phyloP scores from a whole-genome alignment of 768 basidiomycete species.

The Boletus rubropictus region DNA sequence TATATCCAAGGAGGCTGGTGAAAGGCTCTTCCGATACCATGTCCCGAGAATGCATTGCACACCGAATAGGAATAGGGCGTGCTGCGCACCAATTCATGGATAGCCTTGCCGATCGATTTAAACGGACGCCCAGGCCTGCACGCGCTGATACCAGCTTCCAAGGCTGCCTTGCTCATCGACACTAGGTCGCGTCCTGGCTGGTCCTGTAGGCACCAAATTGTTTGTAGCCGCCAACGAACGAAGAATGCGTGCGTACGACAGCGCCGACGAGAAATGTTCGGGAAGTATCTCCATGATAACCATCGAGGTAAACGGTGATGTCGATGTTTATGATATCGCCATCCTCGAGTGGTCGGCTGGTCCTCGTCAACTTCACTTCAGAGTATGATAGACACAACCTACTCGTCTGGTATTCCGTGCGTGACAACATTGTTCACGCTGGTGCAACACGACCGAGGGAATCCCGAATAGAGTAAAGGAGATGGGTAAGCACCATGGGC shows the following conservation, averaged over 20 bases:
- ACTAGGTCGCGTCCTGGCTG: constrained; percentile 62
- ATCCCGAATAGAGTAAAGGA: constrained; percentile 64
- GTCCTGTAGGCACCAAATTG: constrained; percentile 45
- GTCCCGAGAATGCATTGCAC: constrained; percentile 71
- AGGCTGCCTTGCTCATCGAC: constrained; percentile 52
- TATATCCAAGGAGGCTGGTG: constrained; percentile 81
- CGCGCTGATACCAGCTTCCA: constrained; percentile 61
- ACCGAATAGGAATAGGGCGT: constrained; percentile 56
- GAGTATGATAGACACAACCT: constrained; percentile 18
- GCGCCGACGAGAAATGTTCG: constrained; percentile 75
- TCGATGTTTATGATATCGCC: constrained; percentile 90
- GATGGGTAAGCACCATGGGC: constrained; percentile 77
- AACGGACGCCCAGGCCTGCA: constrained; percentile 74
- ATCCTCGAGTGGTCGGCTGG: constrained; percentile 70
- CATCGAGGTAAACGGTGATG: constrained; percentile 75
- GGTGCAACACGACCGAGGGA: constrained; percentile 47
- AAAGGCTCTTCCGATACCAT: constrained; percentile 80
- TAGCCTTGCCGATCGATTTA: constrained; percentile 64
- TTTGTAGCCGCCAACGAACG: not conserved
- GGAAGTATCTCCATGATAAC: constrained; percentile 89
- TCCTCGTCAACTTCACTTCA: constrained; percentile 1
- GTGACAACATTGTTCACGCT: constrained; percentile 84
- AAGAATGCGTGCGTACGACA: constrained; percentile 44
- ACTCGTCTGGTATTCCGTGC: constrained; percentile 93
- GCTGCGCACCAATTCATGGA: constrained; percentile 44